These are phyloP conservation scores for Quercus aquifolioides DNA, from an alignment of 306 rosid species.

Conservation along the genomic window DNA sequence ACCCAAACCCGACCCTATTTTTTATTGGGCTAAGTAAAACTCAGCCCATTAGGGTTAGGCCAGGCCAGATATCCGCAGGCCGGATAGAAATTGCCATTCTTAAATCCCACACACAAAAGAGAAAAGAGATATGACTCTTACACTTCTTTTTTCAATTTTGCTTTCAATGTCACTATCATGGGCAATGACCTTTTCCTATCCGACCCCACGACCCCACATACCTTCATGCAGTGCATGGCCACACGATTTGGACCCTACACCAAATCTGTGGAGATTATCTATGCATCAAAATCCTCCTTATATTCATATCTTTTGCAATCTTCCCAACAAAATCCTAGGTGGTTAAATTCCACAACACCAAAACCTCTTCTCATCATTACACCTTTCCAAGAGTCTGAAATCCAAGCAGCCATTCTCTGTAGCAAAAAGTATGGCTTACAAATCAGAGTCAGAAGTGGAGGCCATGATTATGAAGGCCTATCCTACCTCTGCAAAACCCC, in stretches of 20 bases:
- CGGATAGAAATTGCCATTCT: too few relatives aligned
- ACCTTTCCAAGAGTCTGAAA: constrained; percentile 22
- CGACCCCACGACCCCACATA: too few relatives aligned
- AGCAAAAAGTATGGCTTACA: constrained; percentile 53
- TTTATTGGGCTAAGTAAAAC: too few relatives aligned
- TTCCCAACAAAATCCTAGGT: constrained; percentile 28
- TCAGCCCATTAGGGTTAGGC: too few relatives aligned
- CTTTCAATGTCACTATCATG: too few relatives aligned
- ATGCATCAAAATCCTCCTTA: background rate
- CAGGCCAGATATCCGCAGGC: too few relatives aligned
- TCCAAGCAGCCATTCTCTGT: constrained; percentile 61
- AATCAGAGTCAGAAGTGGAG: constrained; percentile 68
- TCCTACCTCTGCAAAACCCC: constrained; percentile 65
- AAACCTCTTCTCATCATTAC: constrained; percentile 20
- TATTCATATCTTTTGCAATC: constrained; percentile 11
- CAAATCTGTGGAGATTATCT: constrained; percentile 1
- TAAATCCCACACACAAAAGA: too few relatives aligned
- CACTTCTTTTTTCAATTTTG: too few relatives aligned
- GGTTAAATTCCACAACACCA: background rate
- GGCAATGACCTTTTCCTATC: too few relatives aligned
- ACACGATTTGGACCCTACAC: background rate
- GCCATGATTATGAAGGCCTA: constrained; percentile 83
- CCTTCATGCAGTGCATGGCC: constrained; percentile 19
- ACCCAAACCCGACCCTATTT: too few relatives aligned
- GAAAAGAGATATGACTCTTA: too few relatives aligned